Base-by-base conservation (phyloP, 805 yeast genomes). In the Candida silvatica region DNA sequence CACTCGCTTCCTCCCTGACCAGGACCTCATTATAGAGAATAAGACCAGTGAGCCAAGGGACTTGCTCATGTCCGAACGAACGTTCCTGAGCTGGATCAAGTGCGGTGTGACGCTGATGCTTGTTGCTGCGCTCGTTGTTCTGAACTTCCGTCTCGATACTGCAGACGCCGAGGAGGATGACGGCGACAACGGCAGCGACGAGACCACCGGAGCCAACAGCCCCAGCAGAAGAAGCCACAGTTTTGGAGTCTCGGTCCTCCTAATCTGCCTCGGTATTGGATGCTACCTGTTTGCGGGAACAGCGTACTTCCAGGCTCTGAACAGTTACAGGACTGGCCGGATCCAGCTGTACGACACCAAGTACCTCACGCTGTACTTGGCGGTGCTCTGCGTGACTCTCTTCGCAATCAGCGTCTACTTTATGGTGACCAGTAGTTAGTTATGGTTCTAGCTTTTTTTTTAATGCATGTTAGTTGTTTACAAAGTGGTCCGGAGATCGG, bases 21-120 rank as follows among this genome's bases (percentile, higher is more conserved):
- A 39, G 15, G 50, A 45, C 34, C 30, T 60, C 16, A 44, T 59
- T 7, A 42, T 64, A 31, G 52, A 54, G 22, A 61, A 66, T 28
- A 49, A 58, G 14, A 54, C 65, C 3, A 62, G 70, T 2, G 77
- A 72, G 45, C 77, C 78, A 1, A 52, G 79, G 28, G 79, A 72
- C 47, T 66, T 68, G 6, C 50, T 71, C 14, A 74, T 71, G 59
- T 63, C 67, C 36, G 79, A 72, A 44, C 50, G 78, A 24, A 72
- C 77, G 2, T 64, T 71, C 15, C 51, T 72, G 12, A 57, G 71
- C 20, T 71, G 73, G 57, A 48, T 70, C 29, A 55, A 71, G 35
- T 67, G 71, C 43, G 50, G 73, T 2, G 48, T 64, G 4, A 59
- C 72, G 8, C 49, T 71, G 15, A 60, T 65, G 38, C 55, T 73